Percentiles rank a stretch among this genome's conserved stretches.
Conservation (phyloP, 805 yeast genomes). For the Cyberlindnera samutprakarnensis region DNA sequence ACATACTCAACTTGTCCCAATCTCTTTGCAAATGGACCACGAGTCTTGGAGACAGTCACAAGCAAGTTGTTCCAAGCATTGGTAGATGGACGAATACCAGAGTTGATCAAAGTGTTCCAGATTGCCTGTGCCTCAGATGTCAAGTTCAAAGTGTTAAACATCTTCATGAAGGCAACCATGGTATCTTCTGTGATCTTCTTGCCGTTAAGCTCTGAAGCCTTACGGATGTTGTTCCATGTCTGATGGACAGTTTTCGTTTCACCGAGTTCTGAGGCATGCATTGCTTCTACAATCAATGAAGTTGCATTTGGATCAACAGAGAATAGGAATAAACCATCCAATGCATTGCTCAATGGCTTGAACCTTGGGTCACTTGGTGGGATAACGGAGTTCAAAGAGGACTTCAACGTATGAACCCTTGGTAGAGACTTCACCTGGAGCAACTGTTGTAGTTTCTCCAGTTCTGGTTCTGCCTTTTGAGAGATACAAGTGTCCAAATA, state of each 20-base stretch:
- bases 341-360: constrained; percentile 1
- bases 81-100: constrained; percentile 34
- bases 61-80: constrained; percentile 54
- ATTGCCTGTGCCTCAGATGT: constrained; percentile 33
- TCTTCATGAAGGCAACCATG: constrained; percentile 37
- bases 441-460: constrained; percentile 9
- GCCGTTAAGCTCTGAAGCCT: constrained; percentile 21
- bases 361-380: constrained; percentile 6
- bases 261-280: constrained; percentile 11
- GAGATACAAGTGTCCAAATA: constrained; percentile 11
- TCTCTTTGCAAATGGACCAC: constrained; percentile 21
- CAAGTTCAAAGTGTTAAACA: constrained; percentile 30
- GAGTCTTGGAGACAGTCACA: constrained; percentile 32
- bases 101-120: constrained; percentile 41
- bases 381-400: constrained; percentile 1
- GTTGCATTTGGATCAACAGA: constrained; percentile 18
- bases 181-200: constrained; percentile 33
- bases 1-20: constrained; percentile 32
- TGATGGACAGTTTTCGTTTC: constrained; percentile 11
- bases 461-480: constrained; percentile 3
- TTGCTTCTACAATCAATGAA: constrained; percentile 11
- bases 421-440: constrained; percentile 12
- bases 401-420: not conserved
- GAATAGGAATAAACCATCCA: constrained; percentile 7
- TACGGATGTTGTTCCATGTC: constrained; percentile 13